Evolutionary conservation across 371 early-diverging fungal species (phyloP), one percentile per base, ranked within the genome.

Genomic region (Capillidium rhysosporum): DNA sequence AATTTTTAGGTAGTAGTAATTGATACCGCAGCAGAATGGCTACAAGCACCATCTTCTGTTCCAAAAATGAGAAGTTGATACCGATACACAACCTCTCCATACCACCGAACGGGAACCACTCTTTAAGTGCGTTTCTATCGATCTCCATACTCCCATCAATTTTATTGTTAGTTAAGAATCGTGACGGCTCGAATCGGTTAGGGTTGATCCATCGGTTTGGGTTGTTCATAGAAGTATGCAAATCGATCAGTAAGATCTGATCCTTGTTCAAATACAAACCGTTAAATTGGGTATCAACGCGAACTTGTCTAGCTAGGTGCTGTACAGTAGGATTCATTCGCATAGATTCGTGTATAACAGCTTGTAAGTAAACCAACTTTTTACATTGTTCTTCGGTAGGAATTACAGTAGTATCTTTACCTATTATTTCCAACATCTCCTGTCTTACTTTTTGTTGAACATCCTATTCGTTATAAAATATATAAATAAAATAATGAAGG

Each of bases 111-210:
- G 52, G 52, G n/a, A 16, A 43, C 44, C 44, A 43, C 8, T 16
- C 44, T 12, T 34, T 34, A 34, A 12, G 4, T 7, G 12, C 34
- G 4, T 7, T 7, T 12, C 12, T 34, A 12, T 34, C 34, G 34
- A 34, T 34, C 7, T 7, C 12, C 4, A 12, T 4, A 7, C 4
- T 4, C 7, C 12, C 12, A 12, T 4, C 12, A 4, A 12, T 34
- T 12, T 4, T 4, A 34, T 34, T 12, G 10, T 10, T 40, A 31
- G 34, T 49, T 23, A 56, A 69, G 68, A 72, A 76, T 29, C 75
- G 61, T 21, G 69, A 69, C 2, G 73, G 74, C 16, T 64, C 56
- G 30, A 73, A 75, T 21, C 45, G 38, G 0, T 69, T 56, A 1
- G 72, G 69, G 12, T 68, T 43, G 1, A 9, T 16, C 21, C 7